phyloP scores from a whole-genome alignment of 2,329 filamentous ascomycete species.

The Trichoderma koningiopsis region DNA sequence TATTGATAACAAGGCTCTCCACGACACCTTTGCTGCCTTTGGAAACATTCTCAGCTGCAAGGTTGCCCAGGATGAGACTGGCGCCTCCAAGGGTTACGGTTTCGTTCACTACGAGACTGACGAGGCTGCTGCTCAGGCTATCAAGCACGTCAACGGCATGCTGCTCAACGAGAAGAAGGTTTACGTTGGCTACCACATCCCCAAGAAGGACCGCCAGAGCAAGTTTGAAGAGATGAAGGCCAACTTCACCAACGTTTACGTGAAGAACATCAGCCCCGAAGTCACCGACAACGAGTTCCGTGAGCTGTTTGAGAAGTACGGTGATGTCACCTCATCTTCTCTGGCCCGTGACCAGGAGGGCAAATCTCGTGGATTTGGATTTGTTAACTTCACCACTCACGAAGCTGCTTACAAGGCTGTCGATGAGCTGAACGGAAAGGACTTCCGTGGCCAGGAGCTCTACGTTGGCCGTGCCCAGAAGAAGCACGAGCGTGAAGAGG shows the following conservation, averaged over 20 bases:
- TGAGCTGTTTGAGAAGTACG: constrained; percentile 85
- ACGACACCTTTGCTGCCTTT: constrained; percentile 98
- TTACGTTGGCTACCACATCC: constrained; percentile 97
- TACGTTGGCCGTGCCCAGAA: constrained; percentile 99
- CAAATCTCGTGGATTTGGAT: constrained; percentile 94
- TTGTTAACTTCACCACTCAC: constrained; percentile 94
- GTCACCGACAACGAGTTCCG: constrained; percentile 94
- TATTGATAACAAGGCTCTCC: constrained; percentile 99
- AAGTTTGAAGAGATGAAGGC: constrained; percentile 99
- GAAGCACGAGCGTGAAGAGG: constrained; percentile 99
- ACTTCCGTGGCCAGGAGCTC: constrained; percentile 91
- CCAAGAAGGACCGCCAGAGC: constrained; percentile 99
- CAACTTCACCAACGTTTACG: constrained; percentile 99
- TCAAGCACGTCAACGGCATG: constrained; percentile 99
- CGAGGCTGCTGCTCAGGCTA: constrained; percentile 92
- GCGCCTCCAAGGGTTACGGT: constrained; percentile 97
- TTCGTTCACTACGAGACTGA: constrained; percentile 99
- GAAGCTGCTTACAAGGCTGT: constrained; percentile 84
- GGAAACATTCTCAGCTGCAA: constrained; percentile 99
- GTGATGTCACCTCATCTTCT: constrained; percentile 93
- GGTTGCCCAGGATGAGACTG: constrained; percentile 95
- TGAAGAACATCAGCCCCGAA: constrained; percentile 92
- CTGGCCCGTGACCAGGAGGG: constrained; percentile 86
- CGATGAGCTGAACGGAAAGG: constrained; percentile 86
- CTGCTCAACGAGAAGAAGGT: constrained; percentile 99